Conservation (phyloP, 345 rosid genomes). For the Citrus maxima region DNA sequence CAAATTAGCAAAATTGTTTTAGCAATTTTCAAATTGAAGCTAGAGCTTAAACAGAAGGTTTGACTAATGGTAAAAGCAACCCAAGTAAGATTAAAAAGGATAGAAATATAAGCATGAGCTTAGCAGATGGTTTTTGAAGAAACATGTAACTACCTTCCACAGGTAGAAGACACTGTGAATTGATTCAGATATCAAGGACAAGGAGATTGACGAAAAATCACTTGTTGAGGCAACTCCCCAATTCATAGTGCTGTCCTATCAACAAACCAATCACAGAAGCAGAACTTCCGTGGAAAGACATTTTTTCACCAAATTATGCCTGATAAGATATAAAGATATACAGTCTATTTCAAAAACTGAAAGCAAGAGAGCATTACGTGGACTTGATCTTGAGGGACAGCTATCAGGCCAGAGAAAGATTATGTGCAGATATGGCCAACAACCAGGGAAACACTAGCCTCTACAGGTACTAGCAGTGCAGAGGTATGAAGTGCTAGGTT, state of each 20-base stretch:
- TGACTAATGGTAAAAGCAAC: not conserved
- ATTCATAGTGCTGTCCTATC: not conserved
- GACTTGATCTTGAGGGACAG: not conserved
- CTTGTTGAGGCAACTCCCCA: not conserved
- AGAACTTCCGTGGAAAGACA: not conserved
- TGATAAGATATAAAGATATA: not conserved
- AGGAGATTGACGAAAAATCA: not conserved
- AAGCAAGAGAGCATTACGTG: not conserved
- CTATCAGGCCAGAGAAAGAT: not conserved
- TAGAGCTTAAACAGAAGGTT: not conserved
- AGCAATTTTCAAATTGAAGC: not conserved
- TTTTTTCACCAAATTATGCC: not conserved
- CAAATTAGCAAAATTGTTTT: not conserved
- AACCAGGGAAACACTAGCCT: not conserved
- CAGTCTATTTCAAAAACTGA: not conserved
- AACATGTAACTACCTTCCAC: not conserved
- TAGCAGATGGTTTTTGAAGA: not conserved
- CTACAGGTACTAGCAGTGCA: too few relatives aligned
- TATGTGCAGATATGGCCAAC: not conserved
- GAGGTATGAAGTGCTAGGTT: conserved; percentile 10
- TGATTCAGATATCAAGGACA: not conserved
- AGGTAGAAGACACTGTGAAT: not conserved
- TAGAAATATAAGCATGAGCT: not conserved
- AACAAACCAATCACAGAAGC: not conserved
- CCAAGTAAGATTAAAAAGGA: not conserved